Evolutionary conservation across 1,139 yeast species (phyloP).

Genomic region (Nadsonia starkeyi-henricii): DNA sequence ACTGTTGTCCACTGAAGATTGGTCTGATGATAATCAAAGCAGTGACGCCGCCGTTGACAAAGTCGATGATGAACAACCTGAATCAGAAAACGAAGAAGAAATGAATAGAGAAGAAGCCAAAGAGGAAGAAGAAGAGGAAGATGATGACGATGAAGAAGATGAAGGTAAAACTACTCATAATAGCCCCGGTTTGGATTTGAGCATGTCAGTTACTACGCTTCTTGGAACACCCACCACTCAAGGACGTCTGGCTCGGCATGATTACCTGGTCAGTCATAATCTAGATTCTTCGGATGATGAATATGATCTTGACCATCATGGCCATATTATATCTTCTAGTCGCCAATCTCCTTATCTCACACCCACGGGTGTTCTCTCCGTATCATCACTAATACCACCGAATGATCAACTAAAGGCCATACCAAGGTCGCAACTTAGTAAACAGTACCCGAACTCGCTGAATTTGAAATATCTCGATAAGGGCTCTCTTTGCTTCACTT

Average conservation of each 20-base stretch:
- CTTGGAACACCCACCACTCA: too few relatives aligned
- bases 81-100: too few relatives aligned
- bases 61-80: too few relatives aligned
- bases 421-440: not conserved
- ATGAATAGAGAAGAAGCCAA: too few relatives aligned
- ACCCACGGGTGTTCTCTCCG: not conserved
- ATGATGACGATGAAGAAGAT: too few relatives aligned
- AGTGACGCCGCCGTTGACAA: too few relatives aligned
- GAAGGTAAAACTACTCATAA: too few relatives aligned
- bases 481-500: conserved; percentile 7
- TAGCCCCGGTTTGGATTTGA: too few relatives aligned
- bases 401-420: not conserved
- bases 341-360: not conserved
- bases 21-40: too few relatives aligned
- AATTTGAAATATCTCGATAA: conserved; percentile 10
- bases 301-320: not conserved
- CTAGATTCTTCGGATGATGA: not conserved
- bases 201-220: too few relatives aligned
- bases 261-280: not conserved
- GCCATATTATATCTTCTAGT: not conserved
- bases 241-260: not conserved
- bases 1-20: too few relatives aligned
- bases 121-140: too few relatives aligned
- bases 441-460: conserved; percentile 8
- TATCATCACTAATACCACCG: not conserved